phyloP scores from a whole-genome alignment of 75 land plant species.

The Sequoiadendron giganteum region DNA sequence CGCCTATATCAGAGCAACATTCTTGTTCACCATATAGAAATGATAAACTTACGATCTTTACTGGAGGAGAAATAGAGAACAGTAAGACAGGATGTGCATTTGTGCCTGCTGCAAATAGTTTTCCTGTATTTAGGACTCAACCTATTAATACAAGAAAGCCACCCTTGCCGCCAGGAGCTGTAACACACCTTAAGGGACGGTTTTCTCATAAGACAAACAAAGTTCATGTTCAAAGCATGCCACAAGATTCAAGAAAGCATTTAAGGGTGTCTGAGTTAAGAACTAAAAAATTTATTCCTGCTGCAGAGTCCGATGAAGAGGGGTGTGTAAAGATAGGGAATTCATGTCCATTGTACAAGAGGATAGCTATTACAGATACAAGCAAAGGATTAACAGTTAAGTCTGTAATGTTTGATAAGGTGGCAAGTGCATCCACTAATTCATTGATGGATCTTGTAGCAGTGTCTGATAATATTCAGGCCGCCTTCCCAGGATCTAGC shows the following conservation, averaged over 20 bases:
- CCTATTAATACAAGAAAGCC: slow-evolving; percentile 8
- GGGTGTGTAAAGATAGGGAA: not conserved
- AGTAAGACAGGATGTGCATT: not conserved
- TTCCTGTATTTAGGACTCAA: not conserved
- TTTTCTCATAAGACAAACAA: not conserved
- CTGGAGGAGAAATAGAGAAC: not conserved
- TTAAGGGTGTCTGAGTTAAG: not conserved
- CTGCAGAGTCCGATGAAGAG: not conserved
- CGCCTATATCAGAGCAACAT: not conserved
- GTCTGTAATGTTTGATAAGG: slow-evolving; percentile 6
- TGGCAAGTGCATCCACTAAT: not conserved
- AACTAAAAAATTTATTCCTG: not conserved
- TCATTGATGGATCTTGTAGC: not conserved
- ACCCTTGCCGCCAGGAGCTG: not conserved
- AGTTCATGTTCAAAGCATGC: not conserved
- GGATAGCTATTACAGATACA: not conserved
- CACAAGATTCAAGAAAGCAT: slow-evolving; percentile 2
- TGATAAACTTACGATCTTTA: not conserved
- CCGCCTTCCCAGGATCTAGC: not conserved
- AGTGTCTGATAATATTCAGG: not conserved
- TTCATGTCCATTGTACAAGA: not conserved
- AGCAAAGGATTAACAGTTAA: not conserved
- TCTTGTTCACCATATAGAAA: not conserved
- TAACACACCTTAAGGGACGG: slow-evolving; percentile 1
- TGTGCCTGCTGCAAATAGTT: not conserved